Evolutionary conservation across 345 rosid genomes (phyloP), one percentile per base, ranked within the genome.

Genomic region (Dipteronia dyeriana): DNA sequence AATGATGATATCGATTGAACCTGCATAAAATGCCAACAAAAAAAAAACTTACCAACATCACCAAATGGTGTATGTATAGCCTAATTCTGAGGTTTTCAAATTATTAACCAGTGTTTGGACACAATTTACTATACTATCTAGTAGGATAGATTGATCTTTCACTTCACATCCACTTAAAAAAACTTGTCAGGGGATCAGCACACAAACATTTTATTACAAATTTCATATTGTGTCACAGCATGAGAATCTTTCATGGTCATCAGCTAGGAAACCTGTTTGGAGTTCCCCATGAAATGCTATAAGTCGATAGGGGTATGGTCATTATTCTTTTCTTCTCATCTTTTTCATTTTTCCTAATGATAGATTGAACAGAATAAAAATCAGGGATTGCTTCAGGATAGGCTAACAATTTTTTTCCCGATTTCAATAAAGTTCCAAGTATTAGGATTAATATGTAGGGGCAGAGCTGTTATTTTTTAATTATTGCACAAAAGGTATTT

Each of bases 1-100:
- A 96, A 92, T 77, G 99, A 96, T 71, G 98, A 89, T 51, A 94
- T 82, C 19, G 99, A 96, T 87, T 96, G 97, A 79, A 94, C 91
- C 99, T 96, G 86, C 86, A 86, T 9, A 66, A 17, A 53, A 72
- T 17, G 34, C 59, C 65, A 81, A 61, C 34, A 59, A 73, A 22
- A 26, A 17, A 2, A 63, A 7, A 63, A 7, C 59, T 23, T 0
- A 65, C 13, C 5, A 7, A 47, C 17, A 47, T 74, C 77, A 47
- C 3, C 16, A 64, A 19, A 63, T 39, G 23, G 57, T 22, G 19
- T 29, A 29, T 41, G n/a, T 14, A n/a, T 20, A 57, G 17, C 19
- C 23, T 13, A 10, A 19, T 41, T 39, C 1, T 39, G 5, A 60
- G 29, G 45, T 60, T 22, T 59, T 11, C 64, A 56, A 53, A 19